Percentiles rank a stretch among this genome's conserved stretches.
phyloP scores from a whole-genome alignment of 2,329 filamentous ascomycete genomes.

The Pestalotiopsis sp. region DNA sequence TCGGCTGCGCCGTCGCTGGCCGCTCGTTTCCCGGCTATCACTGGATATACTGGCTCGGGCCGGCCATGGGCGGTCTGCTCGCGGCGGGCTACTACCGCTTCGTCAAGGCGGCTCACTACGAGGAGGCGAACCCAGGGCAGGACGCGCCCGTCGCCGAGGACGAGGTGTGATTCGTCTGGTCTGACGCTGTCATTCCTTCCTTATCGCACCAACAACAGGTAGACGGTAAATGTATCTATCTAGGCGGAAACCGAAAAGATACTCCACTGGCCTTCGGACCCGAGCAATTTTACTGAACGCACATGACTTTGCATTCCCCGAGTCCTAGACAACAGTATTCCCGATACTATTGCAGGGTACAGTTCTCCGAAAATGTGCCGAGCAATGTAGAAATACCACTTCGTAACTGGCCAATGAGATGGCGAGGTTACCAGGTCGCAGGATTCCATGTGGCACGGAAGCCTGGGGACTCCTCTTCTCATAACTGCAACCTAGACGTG shows the following conservation, averaged over 20 bases:
- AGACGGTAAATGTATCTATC: background rate
- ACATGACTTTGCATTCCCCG: too few relatives aligned
- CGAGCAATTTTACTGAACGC: too few relatives aligned
- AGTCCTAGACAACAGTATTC: too few relatives aligned
- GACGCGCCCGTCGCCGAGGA: constrained; percentile 23
- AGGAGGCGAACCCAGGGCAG: constrained; percentile 41
- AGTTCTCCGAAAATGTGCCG: background rate
- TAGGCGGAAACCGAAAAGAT: too few relatives aligned
- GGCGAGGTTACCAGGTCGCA: background rate
- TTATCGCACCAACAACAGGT: background rate
- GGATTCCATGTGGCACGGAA: background rate
- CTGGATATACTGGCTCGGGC: constrained; percentile 51
- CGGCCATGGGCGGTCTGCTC: constrained; percentile 42
- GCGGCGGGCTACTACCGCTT: constrained; percentile 44
- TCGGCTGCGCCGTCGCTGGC: constrained; percentile 44
- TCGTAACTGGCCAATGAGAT: background rate
- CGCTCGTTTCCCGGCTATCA: constrained; percentile 39
- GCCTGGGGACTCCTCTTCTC: background rate
- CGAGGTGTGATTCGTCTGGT: background rate
- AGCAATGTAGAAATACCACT: background rate
- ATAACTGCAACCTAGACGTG: background rate
- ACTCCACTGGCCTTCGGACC: too few relatives aligned
- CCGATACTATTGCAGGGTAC: background rate
- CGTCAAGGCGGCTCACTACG: constrained; percentile 46
- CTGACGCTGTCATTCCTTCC: background rate